These are phyloP conservation scores for Chaetomium sp. DNA, from an alignment of 2,329 filamentous ascomycete genomes.

Conservation along the genomic window DNA sequence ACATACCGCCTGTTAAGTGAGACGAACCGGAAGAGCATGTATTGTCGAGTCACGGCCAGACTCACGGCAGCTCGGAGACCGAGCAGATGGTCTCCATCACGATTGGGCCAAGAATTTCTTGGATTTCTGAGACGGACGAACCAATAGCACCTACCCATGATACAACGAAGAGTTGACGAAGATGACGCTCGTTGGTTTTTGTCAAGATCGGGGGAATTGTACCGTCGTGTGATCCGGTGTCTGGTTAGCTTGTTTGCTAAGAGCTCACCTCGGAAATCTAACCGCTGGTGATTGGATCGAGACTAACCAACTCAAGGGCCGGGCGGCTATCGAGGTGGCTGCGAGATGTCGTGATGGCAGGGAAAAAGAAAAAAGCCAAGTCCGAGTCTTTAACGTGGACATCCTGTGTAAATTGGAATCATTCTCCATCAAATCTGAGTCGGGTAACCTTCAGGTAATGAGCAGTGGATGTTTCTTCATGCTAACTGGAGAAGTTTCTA, in stretches of 20 bases:
- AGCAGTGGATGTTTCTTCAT: slow-evolving; percentile 23
- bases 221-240: background rate
- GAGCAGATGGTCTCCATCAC: background rate
- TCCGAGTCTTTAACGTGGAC: too few species aligned
- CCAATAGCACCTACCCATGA: background rate
- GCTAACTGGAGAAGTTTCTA: background rate
- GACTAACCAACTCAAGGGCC: background rate
- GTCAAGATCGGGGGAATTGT: background rate
- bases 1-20: background rate
- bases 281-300: background rate
- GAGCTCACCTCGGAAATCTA: background rate
- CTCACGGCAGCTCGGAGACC: background rate
- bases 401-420: background rate
- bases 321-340: background rate
- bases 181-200: background rate
- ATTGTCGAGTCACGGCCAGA: background rate
- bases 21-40: background rate
- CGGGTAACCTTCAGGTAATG: slow-evolving; percentile 6
- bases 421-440: slow-evolving; percentile 12
- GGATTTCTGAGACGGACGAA: background rate
- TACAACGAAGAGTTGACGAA: background rate
- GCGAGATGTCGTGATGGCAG: background rate
- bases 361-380: background rate
- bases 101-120: background rate
- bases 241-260: background rate